These are phyloP conservation scores for Cajanus cajan DNA, from an alignment of 306 rosid genomes.

Conservation along the genomic window DNA sequence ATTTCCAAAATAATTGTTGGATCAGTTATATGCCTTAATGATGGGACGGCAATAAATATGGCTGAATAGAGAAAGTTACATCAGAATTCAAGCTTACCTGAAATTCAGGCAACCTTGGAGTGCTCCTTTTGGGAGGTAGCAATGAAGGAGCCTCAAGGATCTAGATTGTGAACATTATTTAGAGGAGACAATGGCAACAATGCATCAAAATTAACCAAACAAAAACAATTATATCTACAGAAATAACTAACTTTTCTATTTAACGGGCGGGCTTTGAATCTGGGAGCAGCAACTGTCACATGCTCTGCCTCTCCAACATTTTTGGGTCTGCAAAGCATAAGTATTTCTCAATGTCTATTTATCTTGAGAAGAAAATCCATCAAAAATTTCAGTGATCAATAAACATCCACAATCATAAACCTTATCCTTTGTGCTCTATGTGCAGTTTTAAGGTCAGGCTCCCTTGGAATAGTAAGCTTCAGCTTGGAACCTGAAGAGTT, in stretches of 20 bases:
- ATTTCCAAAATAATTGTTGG: slow-evolving; percentile 8
- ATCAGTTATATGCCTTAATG: not conserved
- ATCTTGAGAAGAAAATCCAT: not conserved
- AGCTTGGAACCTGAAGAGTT: slow-evolving; percentile 47
- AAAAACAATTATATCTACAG: slow-evolving; percentile 17
- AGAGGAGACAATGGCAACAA: slow-evolving; percentile 27
- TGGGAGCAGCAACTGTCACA: slow-evolving; percentile 37
- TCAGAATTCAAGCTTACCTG: slow-evolving; percentile 50
- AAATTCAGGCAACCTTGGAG: slow-evolving; percentile 85
- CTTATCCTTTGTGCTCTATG: slow-evolving; percentile 82
- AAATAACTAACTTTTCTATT: slow-evolving; percentile 76
- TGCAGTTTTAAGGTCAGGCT: slow-evolving; percentile 89
- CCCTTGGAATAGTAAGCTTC: slow-evolving; percentile 85
- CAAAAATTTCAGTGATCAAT: slow-evolving; percentile 25
- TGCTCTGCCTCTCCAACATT: slow-evolving; percentile 52
- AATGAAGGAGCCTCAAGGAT: slow-evolving; percentile 89
- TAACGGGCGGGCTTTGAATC: slow-evolving; percentile 98
- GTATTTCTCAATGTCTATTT: slow-evolving; percentile 6
- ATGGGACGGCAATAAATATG: not conserved
- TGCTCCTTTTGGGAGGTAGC: slow-evolving; percentile 74
- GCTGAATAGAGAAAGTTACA: not conserved
- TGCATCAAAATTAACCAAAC: slow-evolving; percentile 8
- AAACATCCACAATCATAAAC: slow-evolving; percentile 41
- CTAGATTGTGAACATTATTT: slow-evolving; percentile 43
- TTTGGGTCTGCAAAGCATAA: slow-evolving; percentile 53